phyloP scores from a whole-genome alignment of 2,329 filamentous ascomycete genomes.

The Chalaropsis thielavioides region DNA sequence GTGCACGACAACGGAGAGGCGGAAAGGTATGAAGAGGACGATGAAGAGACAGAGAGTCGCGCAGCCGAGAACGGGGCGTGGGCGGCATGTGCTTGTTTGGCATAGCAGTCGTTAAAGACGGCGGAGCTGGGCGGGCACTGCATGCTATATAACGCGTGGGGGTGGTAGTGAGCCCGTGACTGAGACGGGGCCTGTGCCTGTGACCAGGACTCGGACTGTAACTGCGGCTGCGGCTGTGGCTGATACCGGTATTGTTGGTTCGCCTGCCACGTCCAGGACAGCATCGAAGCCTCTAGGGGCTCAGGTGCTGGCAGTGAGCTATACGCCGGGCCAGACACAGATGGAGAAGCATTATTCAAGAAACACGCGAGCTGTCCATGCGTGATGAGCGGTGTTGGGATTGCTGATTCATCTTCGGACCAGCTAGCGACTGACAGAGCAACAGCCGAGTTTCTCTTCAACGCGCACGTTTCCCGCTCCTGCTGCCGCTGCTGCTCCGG shows the following conservation, averaged over 20 bases:
- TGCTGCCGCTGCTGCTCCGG: background rate
- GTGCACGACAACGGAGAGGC: conserved; percentile 21
- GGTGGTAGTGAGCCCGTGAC: conserved; percentile 21
- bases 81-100: background rate
- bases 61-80: background rate
- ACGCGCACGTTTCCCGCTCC: background rate
- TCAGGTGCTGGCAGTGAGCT: background rate
- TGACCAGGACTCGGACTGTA: conserved; percentile 30
- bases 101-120: conserved; percentile 22
- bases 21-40: background rate
- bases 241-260: conserved; percentile 20
- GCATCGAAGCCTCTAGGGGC: background rate
- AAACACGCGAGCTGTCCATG: background rate
- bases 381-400: background rate
- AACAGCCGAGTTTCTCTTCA: background rate
- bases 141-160: conserved; percentile 19
- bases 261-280: background rate
- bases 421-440: background rate
- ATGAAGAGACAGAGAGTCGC: background rate
- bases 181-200: too few species aligned
- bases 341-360: background rate
- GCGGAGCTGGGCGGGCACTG: conserved; percentile 37
- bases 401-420: background rate
- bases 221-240: conserved; percentile 21
- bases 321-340: background rate